Conservation (phyloP, 148 eudicot genomes). For the Diospyros kaki region DNA sequence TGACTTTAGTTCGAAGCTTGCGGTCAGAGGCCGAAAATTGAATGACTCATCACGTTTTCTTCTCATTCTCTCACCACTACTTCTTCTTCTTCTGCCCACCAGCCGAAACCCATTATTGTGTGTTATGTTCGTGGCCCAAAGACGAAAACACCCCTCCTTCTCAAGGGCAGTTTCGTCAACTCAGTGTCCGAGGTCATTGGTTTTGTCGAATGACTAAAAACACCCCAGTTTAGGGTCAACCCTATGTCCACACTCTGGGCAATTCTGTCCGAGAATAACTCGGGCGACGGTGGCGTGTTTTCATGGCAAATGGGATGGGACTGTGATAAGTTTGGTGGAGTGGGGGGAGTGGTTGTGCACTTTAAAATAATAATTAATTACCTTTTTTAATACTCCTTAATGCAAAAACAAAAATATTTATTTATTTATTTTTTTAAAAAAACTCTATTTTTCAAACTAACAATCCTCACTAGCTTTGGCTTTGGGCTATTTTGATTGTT, state of each 20-base stretch:
- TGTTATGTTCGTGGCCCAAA: slow-evolving; percentile 10
- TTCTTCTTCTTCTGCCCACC: slow-evolving; percentile 12
- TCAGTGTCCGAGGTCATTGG: slow-evolving; percentile 1
- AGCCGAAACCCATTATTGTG: slow-evolving; percentile 22
- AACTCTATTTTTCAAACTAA: too few relatives aligned
- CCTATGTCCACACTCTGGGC: neutral
- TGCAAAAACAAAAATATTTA: too few relatives aligned
- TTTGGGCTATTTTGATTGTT: too few relatives aligned
- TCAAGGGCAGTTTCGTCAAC: slow-evolving; percentile 5
- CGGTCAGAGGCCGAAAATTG: slow-evolving; percentile 19
- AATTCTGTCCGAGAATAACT: neutral
- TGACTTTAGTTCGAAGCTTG: slow-evolving; percentile 29
- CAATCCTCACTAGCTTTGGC: too few relatives aligned
- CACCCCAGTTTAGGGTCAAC: neutral
- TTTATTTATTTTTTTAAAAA: too few relatives aligned
- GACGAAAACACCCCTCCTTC: neutral
- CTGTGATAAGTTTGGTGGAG: slow-evolving; percentile 9
- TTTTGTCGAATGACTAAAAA: slow-evolving; percentile 8
- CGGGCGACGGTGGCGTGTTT: slow-evolving; percentile 5
- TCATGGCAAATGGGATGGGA: neutral
- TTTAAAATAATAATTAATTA: neutral
- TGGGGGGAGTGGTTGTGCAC: slow-evolving; percentile 11
- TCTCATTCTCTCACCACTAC: slow-evolving; percentile 9
- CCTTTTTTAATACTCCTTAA: too few relatives aligned
- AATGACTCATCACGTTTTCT: slow-evolving; percentile 23